These are phyloP conservation scores for Cyberlindnera meyerae DNA, from an alignment of 805 yeast genomes.

Conservation along the genomic window DNA sequence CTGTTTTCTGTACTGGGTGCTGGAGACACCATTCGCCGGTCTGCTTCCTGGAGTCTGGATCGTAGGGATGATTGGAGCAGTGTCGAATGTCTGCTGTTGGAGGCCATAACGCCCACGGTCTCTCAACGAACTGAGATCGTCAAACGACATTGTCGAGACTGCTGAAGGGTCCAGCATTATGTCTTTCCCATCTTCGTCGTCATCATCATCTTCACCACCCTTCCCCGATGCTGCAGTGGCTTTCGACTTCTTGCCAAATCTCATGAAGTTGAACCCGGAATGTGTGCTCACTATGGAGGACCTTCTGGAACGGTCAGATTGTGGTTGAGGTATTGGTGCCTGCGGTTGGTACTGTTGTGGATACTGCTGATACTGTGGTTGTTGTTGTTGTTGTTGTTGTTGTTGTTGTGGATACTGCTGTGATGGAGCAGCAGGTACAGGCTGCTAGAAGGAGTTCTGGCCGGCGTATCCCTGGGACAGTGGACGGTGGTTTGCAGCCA, in stretches of 20 bases:
- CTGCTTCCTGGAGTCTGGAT: conserved; percentile 33
- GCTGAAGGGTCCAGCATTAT: conserved; percentile 28
- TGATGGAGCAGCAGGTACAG: background rate
- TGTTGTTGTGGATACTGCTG: conserved; percentile 10
- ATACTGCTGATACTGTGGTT: conserved; percentile 8
- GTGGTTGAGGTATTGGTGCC: too few relatives aligned
- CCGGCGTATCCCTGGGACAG: too few relatives aligned
- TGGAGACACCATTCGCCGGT: conserved; percentile 33
- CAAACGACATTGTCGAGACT: conserved; percentile 47
- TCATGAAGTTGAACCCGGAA: conserved; percentile 12
- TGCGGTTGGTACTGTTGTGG: too few relatives aligned
- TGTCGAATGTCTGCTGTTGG: conserved; percentile 37
- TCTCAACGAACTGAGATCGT: conserved; percentile 57
- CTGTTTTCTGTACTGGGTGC: conserved; percentile 63
- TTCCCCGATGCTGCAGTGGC: conserved; percentile 1
- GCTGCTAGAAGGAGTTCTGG: conserved; percentile 7
- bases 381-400: conserved; percentile 13
- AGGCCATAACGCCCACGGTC: conserved; percentile 66
- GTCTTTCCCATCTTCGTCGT: conserved; percentile 36
- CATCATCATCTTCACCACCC: conserved; percentile 29
- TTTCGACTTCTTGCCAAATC: conserved; percentile 12
- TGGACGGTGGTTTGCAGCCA: too few relatives aligned
- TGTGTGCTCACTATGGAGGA: conserved; percentile 17
- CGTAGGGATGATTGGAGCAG: conserved; percentile 76
- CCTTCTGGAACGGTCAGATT: conserved; percentile 16